Base-by-base conservation (phyloP, 768 basidiomycete species). In the Suillus decipiens region DNA sequence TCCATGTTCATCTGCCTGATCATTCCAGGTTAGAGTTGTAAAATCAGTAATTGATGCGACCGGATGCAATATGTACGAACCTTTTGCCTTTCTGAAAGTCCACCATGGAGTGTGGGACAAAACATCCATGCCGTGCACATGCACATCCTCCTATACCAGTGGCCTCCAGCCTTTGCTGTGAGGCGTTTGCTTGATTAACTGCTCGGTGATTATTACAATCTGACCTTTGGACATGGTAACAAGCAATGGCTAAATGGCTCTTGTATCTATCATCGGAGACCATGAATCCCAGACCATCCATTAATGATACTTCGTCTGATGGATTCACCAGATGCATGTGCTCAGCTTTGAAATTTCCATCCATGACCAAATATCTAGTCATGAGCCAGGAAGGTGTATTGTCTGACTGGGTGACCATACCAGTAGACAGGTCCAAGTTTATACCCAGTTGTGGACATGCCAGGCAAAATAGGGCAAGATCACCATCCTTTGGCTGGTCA, bases 21-120 rank as follows among this genome's bases (percentile, higher is more conserved):
- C 12, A 47, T 22, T 22, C 19, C 3, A 0, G 10, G 43, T 10
- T 9, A 47, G 22, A 22, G 3, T 17, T 41, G 14, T 2, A 36
- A 15, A 12, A 31, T 28, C 59, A 17, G n/a, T 28, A 19, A 43
- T 37, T 24, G 33, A 22, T 36, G 28, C 31, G 19, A 36, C 28
- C 11, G 9, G 34, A 45, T 37, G 24, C 3, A n/a, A n/a, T 10
- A 14, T 37, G 43, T 17, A 54, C 65, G 33, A n/a, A 75, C 73
- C 60, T 61, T 60, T 78, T 73, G 5, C 76, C 77, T 31, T 71
- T 70, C 51, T 75, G 71, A 61, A 77, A 73, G 34, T 76, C 73
- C 9, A 77, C 74, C 2, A 73, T 63, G 2, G 66, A 64, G 47
- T 72, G 69, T 17, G 75, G 75, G 8, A 69, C 63, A 65, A 73